Percentiles rank a stretch among this genome's conserved stretches.
Evolutionary conservation across 257 asterid genomes (phyloP).

Genomic region (Lycium ferocissimum): DNA sequence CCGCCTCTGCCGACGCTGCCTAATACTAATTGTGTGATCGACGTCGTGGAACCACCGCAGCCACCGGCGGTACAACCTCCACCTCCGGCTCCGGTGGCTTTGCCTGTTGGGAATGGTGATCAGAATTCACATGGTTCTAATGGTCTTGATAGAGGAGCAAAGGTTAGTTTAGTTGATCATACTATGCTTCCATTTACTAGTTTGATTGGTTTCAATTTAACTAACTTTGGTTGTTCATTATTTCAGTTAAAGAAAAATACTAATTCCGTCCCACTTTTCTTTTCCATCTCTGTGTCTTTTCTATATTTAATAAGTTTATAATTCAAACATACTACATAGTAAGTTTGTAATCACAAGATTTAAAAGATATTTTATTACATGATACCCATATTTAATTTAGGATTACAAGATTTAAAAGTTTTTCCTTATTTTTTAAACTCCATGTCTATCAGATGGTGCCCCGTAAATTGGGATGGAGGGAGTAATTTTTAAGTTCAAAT

Average conservation of each 20-base stretch:
- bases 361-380: too few relatives aligned
- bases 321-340: too few relatives aligned
- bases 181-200: not conserved
- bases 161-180: conserved; percentile 59
- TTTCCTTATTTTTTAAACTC: too few relatives aligned
- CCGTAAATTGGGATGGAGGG: too few relatives aligned
- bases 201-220: not conserved
- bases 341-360: too few relatives aligned
- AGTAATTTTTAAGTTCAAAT: too few relatives aligned
- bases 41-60: conserved; percentile 34
- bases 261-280: too few relatives aligned
- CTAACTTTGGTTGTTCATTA: not conserved
- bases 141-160: conserved; percentile 54
- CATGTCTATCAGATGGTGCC: too few relatives aligned
- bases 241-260: not conserved
- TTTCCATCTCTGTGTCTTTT: too few relatives aligned
- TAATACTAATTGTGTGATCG: conserved; percentile 3
- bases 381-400: too few relatives aligned
- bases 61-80: conserved; percentile 26
- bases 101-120: conserved; percentile 39
- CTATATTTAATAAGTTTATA: too few relatives aligned
- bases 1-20: not conserved
- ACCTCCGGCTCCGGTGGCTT: conserved; percentile 15
- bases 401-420: too few relatives aligned
- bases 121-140: conserved; percentile 57